phyloP scores from a whole-genome alignment of 1,284 basidiomycete genomes.

The Xerocomus amazonicus region DNA sequence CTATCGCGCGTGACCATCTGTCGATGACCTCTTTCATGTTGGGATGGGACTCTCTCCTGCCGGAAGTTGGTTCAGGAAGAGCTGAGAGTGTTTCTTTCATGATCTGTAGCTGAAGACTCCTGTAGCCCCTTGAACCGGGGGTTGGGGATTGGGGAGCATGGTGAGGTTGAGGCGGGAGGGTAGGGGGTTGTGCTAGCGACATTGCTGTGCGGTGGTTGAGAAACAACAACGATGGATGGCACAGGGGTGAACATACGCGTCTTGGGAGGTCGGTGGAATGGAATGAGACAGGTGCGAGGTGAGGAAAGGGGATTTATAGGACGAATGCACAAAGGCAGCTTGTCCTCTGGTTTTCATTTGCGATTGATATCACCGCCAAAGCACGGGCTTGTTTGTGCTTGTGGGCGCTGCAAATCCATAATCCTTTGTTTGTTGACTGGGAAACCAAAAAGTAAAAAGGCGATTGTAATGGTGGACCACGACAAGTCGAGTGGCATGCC shows the following conservation, averaged over 20 bases:
- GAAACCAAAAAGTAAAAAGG: constrained; percentile 11
- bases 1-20: constrained; percentile 18
- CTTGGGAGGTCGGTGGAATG: background rate
- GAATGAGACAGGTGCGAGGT: background rate
- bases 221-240: background rate
- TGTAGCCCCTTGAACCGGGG: constrained; percentile 22
- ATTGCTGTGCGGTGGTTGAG: constrained; percentile 12
- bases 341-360: constrained; percentile 28
- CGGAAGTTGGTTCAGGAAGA: constrained; percentile 15
- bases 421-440: constrained; percentile 33
- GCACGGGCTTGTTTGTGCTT: constrained; percentile 42
- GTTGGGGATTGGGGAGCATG: constrained; percentile 8
- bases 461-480: background rate
- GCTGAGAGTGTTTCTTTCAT: constrained; percentile 15
- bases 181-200: constrained; percentile 12
- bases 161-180: constrained; percentile 1
- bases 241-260: background rate
- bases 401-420: constrained; percentile 34
- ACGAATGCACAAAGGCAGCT: constrained; percentile 23
- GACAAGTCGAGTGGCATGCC: background rate
- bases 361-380: constrained; percentile 30
- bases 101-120: constrained; percentile 15
- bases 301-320: constrained; percentile 23
- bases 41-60: background rate
- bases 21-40: constrained; percentile 4